A percentile compares a stretch with the other conserved stretches of the same genome.
Evolutionary conservation across 1,139 yeast genomes (phyloP).

Genomic region (Saccharomycopsis hybrid): DNA sequence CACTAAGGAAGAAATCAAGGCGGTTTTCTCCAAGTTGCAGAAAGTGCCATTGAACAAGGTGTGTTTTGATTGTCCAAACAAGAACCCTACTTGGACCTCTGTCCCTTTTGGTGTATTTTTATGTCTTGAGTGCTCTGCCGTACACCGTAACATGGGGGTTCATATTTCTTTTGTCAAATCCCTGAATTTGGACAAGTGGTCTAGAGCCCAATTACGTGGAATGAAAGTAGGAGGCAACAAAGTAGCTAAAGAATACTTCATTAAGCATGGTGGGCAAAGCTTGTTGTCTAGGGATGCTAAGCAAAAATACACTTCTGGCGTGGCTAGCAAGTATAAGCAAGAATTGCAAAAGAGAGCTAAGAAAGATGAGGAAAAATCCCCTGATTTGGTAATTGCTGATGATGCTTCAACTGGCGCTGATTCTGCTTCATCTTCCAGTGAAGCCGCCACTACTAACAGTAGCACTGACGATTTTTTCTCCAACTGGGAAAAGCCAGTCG

Average conservation of each 20-base stretch:
- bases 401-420: slow-evolving; percentile 30
- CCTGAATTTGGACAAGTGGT: slow-evolving; percentile 90
- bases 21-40: slow-evolving; percentile 51
- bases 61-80: slow-evolving; percentile 90
- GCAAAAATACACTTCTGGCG: slow-evolving; percentile 72
- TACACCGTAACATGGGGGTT: slow-evolving; percentile 92
- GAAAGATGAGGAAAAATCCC: slow-evolving; percentile 62
- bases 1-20: slow-evolving; percentile 53
- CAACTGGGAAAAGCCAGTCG: slow-evolving; percentile 77
- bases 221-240: slow-evolving; percentile 93
- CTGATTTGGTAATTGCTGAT: slow-evolving; percentile 51
- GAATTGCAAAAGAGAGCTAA: slow-evolving; percentile 65
- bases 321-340: slow-evolving; percentile 73
- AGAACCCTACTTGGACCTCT: slow-evolving; percentile 97
- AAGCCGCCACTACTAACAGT: slow-evolving; percentile 31
- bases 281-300: slow-evolving; percentile 58
- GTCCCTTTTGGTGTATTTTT: slow-evolving; percentile 92
- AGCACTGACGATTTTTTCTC: slow-evolving; percentile 74
- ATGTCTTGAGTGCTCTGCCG: slow-evolving; percentile 95
- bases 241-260: slow-evolving; percentile 73
- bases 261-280: slow-evolving; percentile 79
- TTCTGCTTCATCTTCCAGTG: slow-evolving; percentile 30
- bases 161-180: slow-evolving; percentile 94
- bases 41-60: slow-evolving; percentile 69
- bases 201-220: slow-evolving; percentile 76